Evolutionary conservation across 345 rosid genomes (phyloP).

Genomic region (Murraya paniculata): DNA sequence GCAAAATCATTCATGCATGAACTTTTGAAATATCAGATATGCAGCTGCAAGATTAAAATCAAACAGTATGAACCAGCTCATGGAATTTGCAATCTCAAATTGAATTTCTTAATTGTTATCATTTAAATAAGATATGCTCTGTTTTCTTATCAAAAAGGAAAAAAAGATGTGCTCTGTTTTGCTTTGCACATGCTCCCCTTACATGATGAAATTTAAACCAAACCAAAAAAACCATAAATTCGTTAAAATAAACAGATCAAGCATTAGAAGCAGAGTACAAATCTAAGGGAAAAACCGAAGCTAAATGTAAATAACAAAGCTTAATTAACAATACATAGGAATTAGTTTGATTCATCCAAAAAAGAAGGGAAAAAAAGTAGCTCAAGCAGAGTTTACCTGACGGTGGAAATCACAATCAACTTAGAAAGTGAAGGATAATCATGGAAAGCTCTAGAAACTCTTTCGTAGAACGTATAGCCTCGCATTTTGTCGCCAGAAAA

Average conservation of each 20-base stretch:
- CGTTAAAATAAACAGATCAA: not conserved
- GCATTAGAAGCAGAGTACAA: not conserved
- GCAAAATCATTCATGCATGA: not conserved
- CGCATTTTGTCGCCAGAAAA: conserved; percentile 42
- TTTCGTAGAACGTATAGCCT: conserved; percentile 46
- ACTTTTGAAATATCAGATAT: not conserved
- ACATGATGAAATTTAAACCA: not conserved
- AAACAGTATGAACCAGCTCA: not conserved
- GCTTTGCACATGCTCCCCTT: not conserved
- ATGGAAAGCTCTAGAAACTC: conserved; percentile 60
- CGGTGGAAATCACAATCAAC: conserved; percentile 65
- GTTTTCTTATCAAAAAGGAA: not conserved
- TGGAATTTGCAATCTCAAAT: not conserved
- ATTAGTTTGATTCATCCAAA: not conserved
- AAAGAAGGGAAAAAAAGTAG: not conserved
- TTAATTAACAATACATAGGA: not conserved
- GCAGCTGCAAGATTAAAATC: not conserved
- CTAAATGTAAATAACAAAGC: not conserved
- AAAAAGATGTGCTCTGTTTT: not conserved
- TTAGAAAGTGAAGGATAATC: conserved; percentile 70
- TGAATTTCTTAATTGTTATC: not conserved
- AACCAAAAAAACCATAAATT: not conserved
- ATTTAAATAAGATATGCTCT: not conserved
- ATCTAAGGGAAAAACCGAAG: not conserved
- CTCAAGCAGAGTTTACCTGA: conserved; percentile 46